Percentiles rank a stretch among this genome's conserved stretches.
Evolutionary conservation across 768 basidiomycete genomes (phyloP).

Genomic region (Mycena floridula): DNA sequence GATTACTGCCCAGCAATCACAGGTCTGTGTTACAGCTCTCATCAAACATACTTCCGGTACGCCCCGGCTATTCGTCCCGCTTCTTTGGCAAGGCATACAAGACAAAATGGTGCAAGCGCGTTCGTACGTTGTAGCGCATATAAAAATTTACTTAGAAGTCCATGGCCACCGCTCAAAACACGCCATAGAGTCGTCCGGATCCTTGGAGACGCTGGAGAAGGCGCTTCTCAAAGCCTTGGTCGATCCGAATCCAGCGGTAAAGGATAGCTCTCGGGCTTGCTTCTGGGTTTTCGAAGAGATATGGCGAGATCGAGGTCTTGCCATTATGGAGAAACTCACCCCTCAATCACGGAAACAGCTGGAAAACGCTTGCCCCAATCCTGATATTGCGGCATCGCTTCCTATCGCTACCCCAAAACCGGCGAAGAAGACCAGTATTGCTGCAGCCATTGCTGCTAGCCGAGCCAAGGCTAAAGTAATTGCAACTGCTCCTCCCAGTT

Average conservation of each 20-base stretch:
- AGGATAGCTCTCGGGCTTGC: conserved; percentile 60
- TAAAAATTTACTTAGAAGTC: conserved; percentile 67
- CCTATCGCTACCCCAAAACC: conserved; percentile 48
- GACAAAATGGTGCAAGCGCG: conserved; percentile 83
- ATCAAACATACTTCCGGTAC: conserved; percentile 66
- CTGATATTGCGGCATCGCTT: conserved; percentile 31
- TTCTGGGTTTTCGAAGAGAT: conserved; percentile 80
- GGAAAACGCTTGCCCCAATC: conserved; percentile 77
- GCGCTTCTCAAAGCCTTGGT: conserved; percentile 63
- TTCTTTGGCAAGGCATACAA: conserved; percentile 61
- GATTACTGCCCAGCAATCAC: conserved; percentile 81
- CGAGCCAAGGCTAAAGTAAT: conserved; percentile 83
- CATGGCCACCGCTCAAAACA: conserved; percentile 63
- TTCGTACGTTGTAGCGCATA: conserved; percentile 57
- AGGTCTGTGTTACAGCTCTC: conserved; percentile 60
- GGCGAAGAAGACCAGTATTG: conserved; percentile 74
- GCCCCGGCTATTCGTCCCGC: conserved; percentile 60
- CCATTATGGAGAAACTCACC: conserved; percentile 66
- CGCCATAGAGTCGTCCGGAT: conserved; percentile 63
- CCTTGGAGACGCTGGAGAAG: conserved; percentile 69
- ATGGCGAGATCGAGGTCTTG: conserved; percentile 66
- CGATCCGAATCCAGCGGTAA: conserved; percentile 77
- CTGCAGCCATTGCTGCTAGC: conserved; percentile 86
- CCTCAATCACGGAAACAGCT: conserved; percentile 68
- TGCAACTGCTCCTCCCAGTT: conserved; percentile 72